These are phyloP conservation scores for Tylopilus sp. DNA, from an alignment of 1,284 basidiomycete species.

Conservation along the genomic window DNA sequence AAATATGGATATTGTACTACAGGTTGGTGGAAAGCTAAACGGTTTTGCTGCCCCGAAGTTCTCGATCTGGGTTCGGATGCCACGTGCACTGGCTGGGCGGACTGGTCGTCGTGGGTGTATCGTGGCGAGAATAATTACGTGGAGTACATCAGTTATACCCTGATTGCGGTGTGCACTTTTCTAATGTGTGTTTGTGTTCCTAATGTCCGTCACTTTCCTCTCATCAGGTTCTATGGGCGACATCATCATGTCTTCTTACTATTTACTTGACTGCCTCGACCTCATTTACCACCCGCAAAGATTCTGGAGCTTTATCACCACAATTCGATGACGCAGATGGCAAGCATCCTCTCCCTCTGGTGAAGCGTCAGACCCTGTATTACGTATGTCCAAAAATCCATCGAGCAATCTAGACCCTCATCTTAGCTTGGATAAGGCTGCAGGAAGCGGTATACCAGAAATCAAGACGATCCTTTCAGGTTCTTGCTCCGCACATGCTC, in stretches of 20 bases:
- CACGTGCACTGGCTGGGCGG: conserved; percentile 68
- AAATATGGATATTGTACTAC: conserved; percentile 86
- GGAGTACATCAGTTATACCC: conserved; percentile 72
- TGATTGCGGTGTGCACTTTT: conserved; percentile 64
- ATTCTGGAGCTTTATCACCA: conserved; percentile 68
- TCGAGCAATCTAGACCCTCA: conserved; percentile 15
- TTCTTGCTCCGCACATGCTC: conserved; percentile 24
- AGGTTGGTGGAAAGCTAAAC: conserved; percentile 72
- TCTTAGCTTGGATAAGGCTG: conserved; percentile 54
- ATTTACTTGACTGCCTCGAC: conserved; percentile 85
- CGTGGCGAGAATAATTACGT: conserved; percentile 40
- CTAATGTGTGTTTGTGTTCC: not conserved
- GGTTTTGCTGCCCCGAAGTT: conserved; percentile 71
- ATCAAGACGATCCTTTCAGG: conserved; percentile 96
- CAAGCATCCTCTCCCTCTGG: conserved; percentile 25
- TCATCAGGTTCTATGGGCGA: conserved; percentile 65
- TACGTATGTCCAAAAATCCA: conserved; percentile 53
- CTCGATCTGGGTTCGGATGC: conserved; percentile 35
- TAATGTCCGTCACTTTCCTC: conserved; percentile 3
- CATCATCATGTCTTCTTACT: conserved; percentile 74
- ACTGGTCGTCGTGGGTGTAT: conserved; percentile 55
- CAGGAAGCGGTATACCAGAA: conserved; percentile 95
- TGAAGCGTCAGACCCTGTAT: conserved; percentile 72
- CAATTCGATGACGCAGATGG: conserved; percentile 37
- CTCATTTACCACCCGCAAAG: conserved; percentile 83